Base-by-base conservation (phyloP, 2,329 filamentous ascomycete species). In the Fonsecaea multimorphosa region DNA sequence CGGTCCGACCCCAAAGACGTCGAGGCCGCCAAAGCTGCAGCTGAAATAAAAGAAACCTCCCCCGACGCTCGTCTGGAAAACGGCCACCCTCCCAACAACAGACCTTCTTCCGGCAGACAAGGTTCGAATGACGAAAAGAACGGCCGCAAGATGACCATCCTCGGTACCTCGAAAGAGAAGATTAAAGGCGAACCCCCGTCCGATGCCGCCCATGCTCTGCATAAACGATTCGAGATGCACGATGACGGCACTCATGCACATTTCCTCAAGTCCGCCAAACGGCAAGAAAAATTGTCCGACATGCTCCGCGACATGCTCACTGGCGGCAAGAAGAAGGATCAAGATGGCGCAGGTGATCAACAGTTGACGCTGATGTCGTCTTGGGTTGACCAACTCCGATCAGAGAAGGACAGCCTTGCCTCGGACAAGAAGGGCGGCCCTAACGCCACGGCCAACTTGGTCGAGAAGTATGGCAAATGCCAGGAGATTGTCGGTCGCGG, bases 401-500 rank as follows among this genome's bases (percentile, higher is more conserved):
- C 87, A 71, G 93, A 97, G 78, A 93, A 92, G 77, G 92, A 96
- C 66, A 87, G 85, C 75, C 78, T 88, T 59, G 88, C 89, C 1
- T 81, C 86, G 44, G 92, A 96, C 73, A 95, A 90, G 76, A 95
- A 90, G 76, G 87, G 87, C 27, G 90, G 90, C 0, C 86, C 90
- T 6, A 91, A 90, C 74, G 85, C 89, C 19, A 89, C 91, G 16
- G 88, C 87, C 22, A 93, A 93, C 0, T 83, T 99, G 56, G 91
- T 95, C 1, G 92, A 98, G 75, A 98, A 98, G 77, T 99, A 99
- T 76, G 95, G 95, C 73, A 98, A 98, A 80, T 98, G 95, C 76
- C 94, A 98, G 76, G 95, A 99, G 78, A 89, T 99, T 36, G 92
- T 99, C 27, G 95, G 95, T 22, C 92, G 94, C 40, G 95, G 95